Conservation (phyloP, 1,139 yeast genomes). For the Saccharomyces hybrid region DNA sequence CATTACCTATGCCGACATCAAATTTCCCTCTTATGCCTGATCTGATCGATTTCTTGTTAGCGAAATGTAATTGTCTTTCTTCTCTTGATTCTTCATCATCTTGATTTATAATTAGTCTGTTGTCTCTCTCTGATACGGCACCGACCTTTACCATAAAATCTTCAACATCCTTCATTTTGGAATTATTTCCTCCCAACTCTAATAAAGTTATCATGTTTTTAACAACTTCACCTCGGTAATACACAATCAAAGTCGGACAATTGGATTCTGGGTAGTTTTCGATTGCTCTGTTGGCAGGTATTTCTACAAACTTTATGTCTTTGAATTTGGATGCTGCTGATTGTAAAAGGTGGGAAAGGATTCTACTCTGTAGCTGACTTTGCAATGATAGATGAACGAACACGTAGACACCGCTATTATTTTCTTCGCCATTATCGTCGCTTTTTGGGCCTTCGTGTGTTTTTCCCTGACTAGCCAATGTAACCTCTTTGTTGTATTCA, state of each 20-base stretch:
- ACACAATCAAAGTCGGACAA: constrained; percentile 84
- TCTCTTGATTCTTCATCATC: constrained; percentile 50
- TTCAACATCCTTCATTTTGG: constrained; percentile 63
- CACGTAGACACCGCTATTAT: constrained; percentile 40
- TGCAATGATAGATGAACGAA: constrained; percentile 70
- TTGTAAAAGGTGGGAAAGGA: constrained; percentile 50
- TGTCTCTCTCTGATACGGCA: constrained; percentile 59
- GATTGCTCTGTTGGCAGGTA: constrained; percentile 79
- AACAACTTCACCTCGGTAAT: constrained; percentile 64
- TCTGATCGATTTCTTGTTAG: constrained; percentile 38
- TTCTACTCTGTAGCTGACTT: constrained; percentile 64
- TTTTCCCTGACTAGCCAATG: constrained; percentile 54
- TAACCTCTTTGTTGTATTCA: constrained; percentile 79
- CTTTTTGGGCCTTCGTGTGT: constrained; percentile 22
- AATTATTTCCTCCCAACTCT: constrained; percentile 76
- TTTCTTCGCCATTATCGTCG: constrained; percentile 15
- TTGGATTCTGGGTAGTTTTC: constrained; percentile 84
- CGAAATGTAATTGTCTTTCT: constrained; percentile 44
- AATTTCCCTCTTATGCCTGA: constrained; percentile 41
- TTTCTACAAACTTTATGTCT: constrained; percentile 88
- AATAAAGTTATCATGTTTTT: constrained; percentile 75
- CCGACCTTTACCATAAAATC: constrained; percentile 54
- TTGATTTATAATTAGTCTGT: constrained; percentile 55
- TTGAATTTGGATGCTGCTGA: constrained; percentile 51
- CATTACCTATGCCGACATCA: constrained; percentile 33